Percentiles rank a stretch among this genome's conserved stretches.
phyloP scores from a whole-genome alignment of 805 yeast genomes.

The Yarrowia sp. region DNA sequence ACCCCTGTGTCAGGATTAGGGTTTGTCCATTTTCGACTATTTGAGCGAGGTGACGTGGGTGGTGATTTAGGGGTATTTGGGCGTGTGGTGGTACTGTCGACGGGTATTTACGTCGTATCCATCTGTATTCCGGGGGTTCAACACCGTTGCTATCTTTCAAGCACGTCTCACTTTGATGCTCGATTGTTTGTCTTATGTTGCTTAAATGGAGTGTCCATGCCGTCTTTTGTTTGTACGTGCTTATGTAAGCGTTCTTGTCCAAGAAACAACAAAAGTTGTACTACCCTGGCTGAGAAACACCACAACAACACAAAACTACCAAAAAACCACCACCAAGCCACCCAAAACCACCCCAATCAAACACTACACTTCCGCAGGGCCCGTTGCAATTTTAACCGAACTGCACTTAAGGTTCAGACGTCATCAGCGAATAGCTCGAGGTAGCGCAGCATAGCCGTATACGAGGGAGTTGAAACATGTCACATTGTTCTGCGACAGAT shows the following conservation, averaged over 20 bases:
- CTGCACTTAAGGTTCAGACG: neutral
- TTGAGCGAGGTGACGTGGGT: neutral
- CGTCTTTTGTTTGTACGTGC: neutral
- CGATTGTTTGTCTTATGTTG: constrained; percentile 2
- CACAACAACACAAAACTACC: too few species aligned
- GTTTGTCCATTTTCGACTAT: neutral
- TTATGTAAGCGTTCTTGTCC: neutral
- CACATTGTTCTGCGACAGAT: too few species aligned
- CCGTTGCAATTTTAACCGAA: neutral
- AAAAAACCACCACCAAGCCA: too few species aligned
- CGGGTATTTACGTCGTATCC: too few species aligned
- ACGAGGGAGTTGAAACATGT: too few species aligned
- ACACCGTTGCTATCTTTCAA: too few species aligned
- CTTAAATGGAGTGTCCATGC: neutral
- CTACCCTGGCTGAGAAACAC: too few species aligned
- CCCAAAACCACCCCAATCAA: neutral
- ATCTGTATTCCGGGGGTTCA: too few species aligned
- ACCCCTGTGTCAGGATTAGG: constrained; percentile 19
- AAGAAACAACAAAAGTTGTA: too few species aligned
- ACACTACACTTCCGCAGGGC: neutral
- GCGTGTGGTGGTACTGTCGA: neutral
- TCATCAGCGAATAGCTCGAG: neutral
- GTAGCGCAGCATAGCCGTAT: neutral
- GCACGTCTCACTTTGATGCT: neutral
- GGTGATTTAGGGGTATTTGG: neutral